Base-by-base conservation (phyloP, 2,329 filamentous ascomycete genomes). In the Diaporthe citriasiana region DNA sequence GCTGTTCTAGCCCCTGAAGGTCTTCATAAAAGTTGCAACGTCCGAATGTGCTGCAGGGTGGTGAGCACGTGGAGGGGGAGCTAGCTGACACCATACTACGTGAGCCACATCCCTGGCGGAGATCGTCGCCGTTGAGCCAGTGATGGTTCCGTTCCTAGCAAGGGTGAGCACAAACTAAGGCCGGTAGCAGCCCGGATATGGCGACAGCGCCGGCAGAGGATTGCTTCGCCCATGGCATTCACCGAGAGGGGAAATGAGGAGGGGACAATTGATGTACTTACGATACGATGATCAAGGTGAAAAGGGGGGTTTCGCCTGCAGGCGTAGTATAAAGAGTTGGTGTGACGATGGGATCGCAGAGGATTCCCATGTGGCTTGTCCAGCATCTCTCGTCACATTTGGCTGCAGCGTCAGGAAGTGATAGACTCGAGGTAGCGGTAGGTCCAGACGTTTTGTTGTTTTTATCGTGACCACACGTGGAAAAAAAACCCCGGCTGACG, bases 61-160 rank as follows among this genome's bases (percentile, higher is more conserved):
- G 57, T 38, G 57, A 63, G 57, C 57, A 63, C 57, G 57, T 63
- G 57, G 57, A 42, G 25, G 57, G 57, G 57, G 19, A 63, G 57
- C 57, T 63, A 63, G 38, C 45, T 63, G 57, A 45, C 57, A 63
- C 57, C 45, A 63, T 63, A 63, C 57, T 63, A 63, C 38, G 57
- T 63, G 57, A 63, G 57, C 38, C 38, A 63, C 25, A 42, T 45
- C 38, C 57, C 57, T 22, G 57, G 38, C 57, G 38, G 17, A 45
- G 57, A 63, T 63, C 38, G 57, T 63, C 57, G 57, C 57, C 57
- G 17, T 63, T 63, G n/a, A 63, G 57, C 57, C 57, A 63, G 57
- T 63, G 57, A 63, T 15, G 27, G 57, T 63, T 30, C 35, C 15
- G 57, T 63, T 42, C 57, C 57, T 63, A 45, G 57, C 57, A 63